A percentile compares a stretch with the other conserved stretches of the same genome.
These are phyloP conservation scores for Rubroboletus satanas DNA, from an alignment of 768 basidiomycete genomes.

Conservation along the genomic window DNA sequence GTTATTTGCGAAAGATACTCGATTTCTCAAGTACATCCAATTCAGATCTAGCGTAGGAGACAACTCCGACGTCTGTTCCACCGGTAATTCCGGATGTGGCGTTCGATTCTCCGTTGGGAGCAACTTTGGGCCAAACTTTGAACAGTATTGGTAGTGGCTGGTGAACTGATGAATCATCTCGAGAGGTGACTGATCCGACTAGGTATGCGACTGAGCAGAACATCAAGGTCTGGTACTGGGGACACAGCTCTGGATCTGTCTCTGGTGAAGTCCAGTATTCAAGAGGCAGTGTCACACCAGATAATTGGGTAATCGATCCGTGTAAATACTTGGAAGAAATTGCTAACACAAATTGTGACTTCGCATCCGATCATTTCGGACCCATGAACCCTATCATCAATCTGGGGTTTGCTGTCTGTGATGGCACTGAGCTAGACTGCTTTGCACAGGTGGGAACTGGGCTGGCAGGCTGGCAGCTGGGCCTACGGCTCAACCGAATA, in stretches of 20 bases:
- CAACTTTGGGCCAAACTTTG: neutral
- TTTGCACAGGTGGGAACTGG: too few species aligned
- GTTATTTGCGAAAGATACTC: neutral
- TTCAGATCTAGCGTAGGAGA: neutral
- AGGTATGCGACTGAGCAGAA: neutral
- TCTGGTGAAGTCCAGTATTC: neutral
- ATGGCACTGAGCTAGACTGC: too few species aligned
- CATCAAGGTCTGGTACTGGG: neutral
- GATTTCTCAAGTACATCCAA: neutral
- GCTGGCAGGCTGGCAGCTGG: too few species aligned
- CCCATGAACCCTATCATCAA: neutral
- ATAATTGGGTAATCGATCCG: neutral
- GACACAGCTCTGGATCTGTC: neutral
- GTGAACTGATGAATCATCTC: neutral
- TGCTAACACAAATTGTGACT: neutral
- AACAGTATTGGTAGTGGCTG: neutral
- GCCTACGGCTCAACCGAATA: too few species aligned
- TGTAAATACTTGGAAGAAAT: neutral
- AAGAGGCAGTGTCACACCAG: neutral
- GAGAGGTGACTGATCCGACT: neutral
- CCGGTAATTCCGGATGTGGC: neutral
- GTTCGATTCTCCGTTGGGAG: neutral
- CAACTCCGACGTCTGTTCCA: neutral
- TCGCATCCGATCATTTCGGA: too few species aligned
- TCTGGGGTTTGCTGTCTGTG: too few species aligned